Conservation (phyloP, 257 asterid species). For the Rhazya stricta region DNA sequence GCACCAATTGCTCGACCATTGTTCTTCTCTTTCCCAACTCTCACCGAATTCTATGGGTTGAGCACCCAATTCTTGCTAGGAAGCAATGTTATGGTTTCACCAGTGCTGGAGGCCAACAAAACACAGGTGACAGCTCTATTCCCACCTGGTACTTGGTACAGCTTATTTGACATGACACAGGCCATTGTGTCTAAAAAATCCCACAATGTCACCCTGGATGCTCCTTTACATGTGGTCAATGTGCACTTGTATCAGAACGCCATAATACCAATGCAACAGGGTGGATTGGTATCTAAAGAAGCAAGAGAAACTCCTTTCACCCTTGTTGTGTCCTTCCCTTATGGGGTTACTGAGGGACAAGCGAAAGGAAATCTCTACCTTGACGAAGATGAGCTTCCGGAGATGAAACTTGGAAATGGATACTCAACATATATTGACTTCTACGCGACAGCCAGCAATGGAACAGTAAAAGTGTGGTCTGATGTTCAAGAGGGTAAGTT, state of each 20-base stretch:
- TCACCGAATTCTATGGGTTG: conserved; percentile 47
- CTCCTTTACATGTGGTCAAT: conserved; percentile 66
- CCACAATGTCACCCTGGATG: conserved; percentile 42
- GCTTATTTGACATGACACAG: conserved; percentile 59
- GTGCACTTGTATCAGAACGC: conserved; percentile 74
- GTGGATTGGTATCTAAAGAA: conserved; percentile 72
- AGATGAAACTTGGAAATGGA: conserved; percentile 70
- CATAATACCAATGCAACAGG: conserved; percentile 84
- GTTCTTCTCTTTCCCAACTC: conserved; percentile 65
- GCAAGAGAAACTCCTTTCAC: conserved; percentile 80
- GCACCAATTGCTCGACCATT: conserved; percentile 87
- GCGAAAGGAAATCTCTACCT: conserved; percentile 69
- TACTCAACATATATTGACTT: conserved; percentile 59
- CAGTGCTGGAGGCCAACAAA: conserved; percentile 54
- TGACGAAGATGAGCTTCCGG: conserved; percentile 81
- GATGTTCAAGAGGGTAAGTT: conserved; percentile 60
- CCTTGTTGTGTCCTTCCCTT: conserved; percentile 63
- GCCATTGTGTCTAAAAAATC: conserved; percentile 45
- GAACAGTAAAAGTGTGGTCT: conserved; percentile 68
- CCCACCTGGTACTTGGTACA: conserved; percentile 83
- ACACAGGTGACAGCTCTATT: conserved; percentile 53
- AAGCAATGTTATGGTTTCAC: conserved; percentile 74
- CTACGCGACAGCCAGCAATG: conserved; percentile 45
- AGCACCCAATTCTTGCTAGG: conserved; percentile 90
- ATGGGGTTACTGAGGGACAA: conserved; percentile 43